Evolutionary conservation across 1,284 basidiomycete species (phyloP).

Genomic region (Thecaphora frezii): DNA sequence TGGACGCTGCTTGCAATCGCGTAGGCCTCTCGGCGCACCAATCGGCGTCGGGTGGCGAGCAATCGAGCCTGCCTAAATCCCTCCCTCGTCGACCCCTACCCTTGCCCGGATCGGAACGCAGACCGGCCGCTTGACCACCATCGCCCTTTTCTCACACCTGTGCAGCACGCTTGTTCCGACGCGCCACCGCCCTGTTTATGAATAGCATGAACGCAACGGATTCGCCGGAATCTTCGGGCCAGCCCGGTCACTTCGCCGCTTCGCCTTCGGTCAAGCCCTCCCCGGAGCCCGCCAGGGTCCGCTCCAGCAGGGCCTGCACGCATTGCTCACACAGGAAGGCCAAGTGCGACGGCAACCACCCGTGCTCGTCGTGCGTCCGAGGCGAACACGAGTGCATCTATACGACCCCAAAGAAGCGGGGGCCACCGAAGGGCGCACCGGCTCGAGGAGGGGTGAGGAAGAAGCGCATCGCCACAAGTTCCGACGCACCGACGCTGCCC

Average conservation of each 20-base stretch:
- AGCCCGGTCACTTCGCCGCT: neutral
- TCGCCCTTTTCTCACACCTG: too few species aligned
- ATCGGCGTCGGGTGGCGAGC: too few species aligned
- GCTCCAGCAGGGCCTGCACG: constrained; percentile 31
- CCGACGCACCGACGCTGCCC: neutral
- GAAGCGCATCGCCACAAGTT: constrained; percentile 4
- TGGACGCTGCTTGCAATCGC: too few species aligned
- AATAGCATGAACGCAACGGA: too few species aligned
- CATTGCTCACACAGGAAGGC: constrained; percentile 37
- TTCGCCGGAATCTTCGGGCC: neutral
- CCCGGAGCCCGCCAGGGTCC: constrained; percentile 1
- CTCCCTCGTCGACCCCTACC: too few species aligned
- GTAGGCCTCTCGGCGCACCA: too few species aligned
- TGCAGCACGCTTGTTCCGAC: too few species aligned
- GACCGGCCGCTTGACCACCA: too few species aligned
- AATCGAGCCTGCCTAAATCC: too few species aligned
- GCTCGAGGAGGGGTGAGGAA: constrained; percentile 30
- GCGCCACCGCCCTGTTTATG: too few species aligned
- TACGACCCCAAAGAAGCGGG: constrained; percentile 31
- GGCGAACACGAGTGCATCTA: constrained; percentile 21
- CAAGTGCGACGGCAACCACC: constrained; percentile 32
- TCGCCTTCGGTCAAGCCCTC: neutral
- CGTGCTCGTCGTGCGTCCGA: constrained; percentile 29
- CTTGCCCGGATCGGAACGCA: too few species aligned
- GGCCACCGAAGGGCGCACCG: constrained; percentile 34